Evolutionary conservation across 306 rosid genomes (phyloP), one percentile per base, ranked within the genome.

Genomic region (Sicyos baderoa): DNA sequence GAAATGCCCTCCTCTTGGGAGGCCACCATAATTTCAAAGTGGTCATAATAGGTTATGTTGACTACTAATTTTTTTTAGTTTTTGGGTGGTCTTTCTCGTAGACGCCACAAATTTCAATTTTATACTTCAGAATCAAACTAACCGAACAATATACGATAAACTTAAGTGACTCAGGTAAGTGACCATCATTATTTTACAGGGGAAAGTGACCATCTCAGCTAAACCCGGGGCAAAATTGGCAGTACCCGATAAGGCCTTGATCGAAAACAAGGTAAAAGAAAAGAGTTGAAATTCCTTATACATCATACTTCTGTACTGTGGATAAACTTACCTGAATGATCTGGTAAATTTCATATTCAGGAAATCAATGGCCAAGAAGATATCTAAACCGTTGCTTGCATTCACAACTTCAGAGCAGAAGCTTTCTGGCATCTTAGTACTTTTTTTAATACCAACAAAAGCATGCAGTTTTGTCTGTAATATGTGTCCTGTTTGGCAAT

Each of bases 331-430:
- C 47, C 62, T 74, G 32, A 40, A 25, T 15, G 61, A 62, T 74
- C 65, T 65, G n/a, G 23, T 71, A 12, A 64, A 54, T 49, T 60
- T 72, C 32, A 16, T 9, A 52, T 54, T 57, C 88, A 91, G 97
- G 83, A 86, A 72, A 84, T 91, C 73, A 84, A 80, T 22, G 90
- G 88, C 37, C 86, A 86, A 1, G 92, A 82, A 84, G 97, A 91
- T 72, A 66, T 91, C 23, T 86, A 84, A 73, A 35, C 56, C 22
- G 25, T 44, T 23, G 72, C 56, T 42, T 67, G 44, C 57, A 42
- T 49, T 23, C 44, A 23, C 54, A 66, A 66, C 42, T 47, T 66
- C 40, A 47, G 55, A 66, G 71, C 70, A 44, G 71, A 45, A 49
- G 56, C 57, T 49, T 49, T 23, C 10, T 27, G 56, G 37, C 54